Conservation (phyloP, 2,329 filamentous ascomycete species). For the Coniella lustricola region DNA sequence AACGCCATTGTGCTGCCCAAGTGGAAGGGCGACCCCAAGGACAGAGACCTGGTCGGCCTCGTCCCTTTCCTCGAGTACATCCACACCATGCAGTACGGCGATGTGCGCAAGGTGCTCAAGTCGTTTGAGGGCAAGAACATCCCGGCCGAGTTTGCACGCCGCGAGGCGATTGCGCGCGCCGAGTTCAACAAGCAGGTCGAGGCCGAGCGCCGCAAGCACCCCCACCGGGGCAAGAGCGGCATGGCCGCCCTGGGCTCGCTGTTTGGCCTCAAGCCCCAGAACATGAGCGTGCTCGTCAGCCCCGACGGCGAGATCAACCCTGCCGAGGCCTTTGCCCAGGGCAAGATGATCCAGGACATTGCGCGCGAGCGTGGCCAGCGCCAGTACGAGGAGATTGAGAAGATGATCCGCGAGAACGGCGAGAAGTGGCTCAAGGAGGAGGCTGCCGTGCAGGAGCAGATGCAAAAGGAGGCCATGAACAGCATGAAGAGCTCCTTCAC, state of each 20-base stretch:
- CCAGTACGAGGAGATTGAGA: slow-evolving; percentile 83
- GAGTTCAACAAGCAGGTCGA: slow-evolving; percentile 76
- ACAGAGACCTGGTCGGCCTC: slow-evolving; percentile 78
- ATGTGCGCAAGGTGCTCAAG: slow-evolving; percentile 79
- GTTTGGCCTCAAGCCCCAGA: slow-evolving; percentile 69
- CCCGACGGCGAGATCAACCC: slow-evolving; percentile 63
- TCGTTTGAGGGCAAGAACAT: slow-evolving; percentile 88
- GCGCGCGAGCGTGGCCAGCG: slow-evolving; percentile 85
- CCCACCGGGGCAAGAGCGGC: slow-evolving; percentile 43
- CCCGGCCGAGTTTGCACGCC: slow-evolving; percentile 78
- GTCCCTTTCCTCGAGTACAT: slow-evolving; percentile 98
- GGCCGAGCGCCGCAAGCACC: slow-evolving; percentile 57
- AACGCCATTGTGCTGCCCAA: slow-evolving; percentile 89
- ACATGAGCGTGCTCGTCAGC: slow-evolving; percentile 53
- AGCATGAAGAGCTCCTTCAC: slow-evolving; percentile 79
- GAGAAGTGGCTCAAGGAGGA: slow-evolving; percentile 96
- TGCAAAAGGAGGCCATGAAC: slow-evolving; percentile 84
- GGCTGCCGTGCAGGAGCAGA: slow-evolving; percentile 78
- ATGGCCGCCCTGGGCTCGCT: slow-evolving; percentile 63
- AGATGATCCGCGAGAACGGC: slow-evolving; percentile 86
- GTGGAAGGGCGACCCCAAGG: slow-evolving; percentile 77
- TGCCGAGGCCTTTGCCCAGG: slow-evolving; percentile 73
- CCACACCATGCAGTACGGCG: slow-evolving; percentile 83
- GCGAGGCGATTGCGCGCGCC: slow-evolving; percentile 78
- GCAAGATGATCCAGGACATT: slow-evolving; percentile 96